A percentile compares a stretch with the other conserved stretches of the same genome.
These are phyloP conservation scores for Fagopyrum homotropicum DNA, from an alignment of 148 eudicot species.

Conservation along the genomic window DNA sequence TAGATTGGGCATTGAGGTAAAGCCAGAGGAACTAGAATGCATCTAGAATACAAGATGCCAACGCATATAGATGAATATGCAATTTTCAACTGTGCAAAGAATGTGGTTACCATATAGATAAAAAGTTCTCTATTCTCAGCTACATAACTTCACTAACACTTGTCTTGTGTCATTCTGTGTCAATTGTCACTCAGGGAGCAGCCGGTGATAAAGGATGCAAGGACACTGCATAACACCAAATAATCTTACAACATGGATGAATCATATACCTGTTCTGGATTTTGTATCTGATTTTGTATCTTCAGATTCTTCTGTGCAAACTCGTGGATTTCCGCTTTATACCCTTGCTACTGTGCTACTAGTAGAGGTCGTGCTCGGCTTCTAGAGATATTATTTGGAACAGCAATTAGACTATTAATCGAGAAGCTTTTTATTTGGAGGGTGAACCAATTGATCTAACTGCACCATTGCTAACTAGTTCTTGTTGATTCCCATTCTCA, in stretches of 20 bases:
- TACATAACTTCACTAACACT: neutral
- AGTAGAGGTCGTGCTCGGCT: slow-evolving; percentile 8
- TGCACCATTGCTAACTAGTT: slow-evolving; percentile 34
- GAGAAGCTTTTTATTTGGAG: slow-evolving; percentile 20
- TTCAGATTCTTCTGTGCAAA: slow-evolving; percentile 7
- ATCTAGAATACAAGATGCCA: slow-evolving; percentile 22
- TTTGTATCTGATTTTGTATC: neutral
- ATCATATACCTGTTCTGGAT: neutral
- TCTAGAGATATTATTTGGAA: slow-evolving; percentile 19
- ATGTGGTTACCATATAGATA: slow-evolving; percentile 2
- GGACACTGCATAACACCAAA: neutral
- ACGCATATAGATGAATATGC: slow-evolving; percentile 16
- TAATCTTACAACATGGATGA: neutral
- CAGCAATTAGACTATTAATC: slow-evolving; percentile 22
- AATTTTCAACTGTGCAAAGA: slow-evolving; percentile 3
- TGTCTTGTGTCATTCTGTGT: neutral
- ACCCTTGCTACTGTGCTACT: slow-evolving; percentile 20
- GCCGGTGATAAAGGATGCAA: neutral
- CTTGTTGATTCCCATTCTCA: slow-evolving; percentile 34
- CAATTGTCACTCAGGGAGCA: neutral
- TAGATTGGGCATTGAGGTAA: neutral
- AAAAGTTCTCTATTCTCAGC: neutral
- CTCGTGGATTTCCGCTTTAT: slow-evolving; percentile 28
- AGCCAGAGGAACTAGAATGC: neutral
- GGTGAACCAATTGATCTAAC: slow-evolving; percentile 23